A percentile compares a stretch with the other conserved stretches of the same genome.
Evolutionary conservation across 805 yeast species (phyloP).

Genomic region (Metschnikowia bowlesiae): DNA sequence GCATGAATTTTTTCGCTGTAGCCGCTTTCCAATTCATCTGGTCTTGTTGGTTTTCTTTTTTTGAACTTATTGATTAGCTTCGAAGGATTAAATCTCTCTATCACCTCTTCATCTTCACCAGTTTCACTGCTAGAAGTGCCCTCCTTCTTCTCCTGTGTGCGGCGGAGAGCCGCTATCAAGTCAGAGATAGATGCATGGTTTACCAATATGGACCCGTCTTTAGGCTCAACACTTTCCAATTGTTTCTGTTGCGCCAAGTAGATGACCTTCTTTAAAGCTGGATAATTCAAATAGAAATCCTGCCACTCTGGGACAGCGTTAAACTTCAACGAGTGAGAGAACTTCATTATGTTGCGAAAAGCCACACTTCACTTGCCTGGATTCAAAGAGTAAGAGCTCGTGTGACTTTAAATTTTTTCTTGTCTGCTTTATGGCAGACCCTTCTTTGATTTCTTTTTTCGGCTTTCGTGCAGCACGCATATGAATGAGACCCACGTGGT

Average conservation of each 20-base stretch:
- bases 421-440: neutral
- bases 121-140: slow-evolving; percentile 2
- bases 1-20: neutral
- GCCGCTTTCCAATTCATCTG: slow-evolving; percentile 6
- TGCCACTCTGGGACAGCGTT: slow-evolving; percentile 55
- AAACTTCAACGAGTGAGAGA: slow-evolving; percentile 46
- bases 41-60: slow-evolving; percentile 8
- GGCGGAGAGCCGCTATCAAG: slow-evolving; percentile 18
- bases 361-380: neutral
- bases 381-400: slow-evolving; percentile 4
- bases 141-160: slow-evolving; percentile 10
- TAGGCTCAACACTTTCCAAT: slow-evolving; percentile 20
- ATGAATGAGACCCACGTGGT: slow-evolving; percentile 3
- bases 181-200: slow-evolving; percentile 27
- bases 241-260: slow-evolving; percentile 49
- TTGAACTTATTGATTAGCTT: slow-evolving; percentile 19
- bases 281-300: slow-evolving; percentile 42
- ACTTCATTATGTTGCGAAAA: slow-evolving; percentile 35
- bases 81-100: slow-evolving; percentile 14
- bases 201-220: slow-evolving; percentile 21
- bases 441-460: slow-evolving; percentile 1
- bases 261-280: slow-evolving; percentile 50
- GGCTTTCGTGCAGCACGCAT: slow-evolving; percentile 1
- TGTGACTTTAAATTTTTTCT: slow-evolving; percentile 6
- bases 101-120: slow-evolving; percentile 5